Base-by-base conservation (phyloP, 1,284 basidiomycete genomes). In the Albatrellus sp. region DNA sequence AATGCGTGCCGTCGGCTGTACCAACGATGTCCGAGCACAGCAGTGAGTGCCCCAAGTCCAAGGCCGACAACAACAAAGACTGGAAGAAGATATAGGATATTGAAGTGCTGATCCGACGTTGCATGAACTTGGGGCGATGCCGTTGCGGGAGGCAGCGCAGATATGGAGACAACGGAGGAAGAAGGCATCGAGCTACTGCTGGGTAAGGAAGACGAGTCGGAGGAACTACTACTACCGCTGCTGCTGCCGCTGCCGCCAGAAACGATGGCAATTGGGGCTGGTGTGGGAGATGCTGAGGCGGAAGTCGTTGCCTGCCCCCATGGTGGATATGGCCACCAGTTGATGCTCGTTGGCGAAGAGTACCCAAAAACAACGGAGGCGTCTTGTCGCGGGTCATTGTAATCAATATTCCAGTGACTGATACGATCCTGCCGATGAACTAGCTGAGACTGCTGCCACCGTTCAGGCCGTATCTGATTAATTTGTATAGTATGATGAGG, bases 101-200 rank as follows among this genome's bases (percentile, higher is more conserved):
- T 60, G 47, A 68, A 60, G 2, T 48, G 35, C 19, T 40, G 14
- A 17, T 41, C 20, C n/a, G 40, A 14, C 41, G 49, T 39, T 35
- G 47, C 34, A 54, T 54, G 55, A 51, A 52, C 37, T 55, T 54
- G 24, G 56, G 48, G 14, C 38, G 47, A 45, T 37, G 54, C 37
- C 54, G 50, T 57, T 0, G 57, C 50, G 1, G 70, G 65, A n/a
- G 69, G 62, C n/a, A 67, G 53, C 11, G 67, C 66, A 10, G 68
- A 63, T 46, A 67, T 63, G 24, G 55, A 49, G 14, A 56, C 54
- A 11, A 56, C n/a, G 1, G 56, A 48, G 41, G 40, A 48, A 29
- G 43, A 17, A 2, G 46, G 20, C 20, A 46, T 29, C 6, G 43
- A 11, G 36, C 13, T n/a, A 37, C 13, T 2, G 31, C 37, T 11